Conservation (phyloP, 176 grass and related monocot species). For the Chloris gayana region DNA sequence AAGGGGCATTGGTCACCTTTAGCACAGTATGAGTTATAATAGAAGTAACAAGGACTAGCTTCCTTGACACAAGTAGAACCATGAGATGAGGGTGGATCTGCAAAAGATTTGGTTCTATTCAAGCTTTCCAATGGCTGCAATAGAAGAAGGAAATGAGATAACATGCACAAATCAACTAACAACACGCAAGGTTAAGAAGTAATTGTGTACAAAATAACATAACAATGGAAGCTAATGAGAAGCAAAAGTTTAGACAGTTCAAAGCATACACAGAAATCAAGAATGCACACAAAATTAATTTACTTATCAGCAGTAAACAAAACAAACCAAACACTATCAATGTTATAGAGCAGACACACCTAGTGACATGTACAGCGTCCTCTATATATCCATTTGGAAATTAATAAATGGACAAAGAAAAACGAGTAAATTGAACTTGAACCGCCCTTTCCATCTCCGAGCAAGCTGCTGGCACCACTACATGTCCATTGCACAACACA, state of each 20-base stretch:
- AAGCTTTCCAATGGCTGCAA: conserved; percentile 51
- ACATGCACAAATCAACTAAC: neutral
- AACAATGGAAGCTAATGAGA: conserved; percentile 2
- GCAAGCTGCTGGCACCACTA: too few species aligned
- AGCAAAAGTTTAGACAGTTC: neutral
- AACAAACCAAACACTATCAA: neutral
- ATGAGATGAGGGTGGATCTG: conserved; percentile 15
- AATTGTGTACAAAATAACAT: conserved; percentile 3
- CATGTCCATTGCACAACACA: neutral
- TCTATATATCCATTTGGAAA: conserved; percentile 17
- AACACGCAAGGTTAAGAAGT: neutral
- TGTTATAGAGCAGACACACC: neutral
- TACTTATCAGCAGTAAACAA: neutral
- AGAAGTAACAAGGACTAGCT: conserved; percentile 57
- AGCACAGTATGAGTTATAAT: conserved; percentile 43
- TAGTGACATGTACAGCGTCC: neutral
- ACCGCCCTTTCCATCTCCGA: too few species aligned
- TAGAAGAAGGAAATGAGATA: conserved; percentile 39
- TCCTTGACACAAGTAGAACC: conserved; percentile 38
- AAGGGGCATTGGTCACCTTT: conserved; percentile 57
- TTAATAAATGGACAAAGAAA: conserved; percentile 23
- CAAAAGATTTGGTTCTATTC: conserved; percentile 24
- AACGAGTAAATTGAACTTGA: neutral
- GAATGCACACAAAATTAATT: neutral
- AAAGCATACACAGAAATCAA: neutral